Evolutionary conservation across 805 yeast genomes (phyloP), one percentile per base, ranked within the genome.

Genomic region (Metschnikowia colocasiae): DNA sequence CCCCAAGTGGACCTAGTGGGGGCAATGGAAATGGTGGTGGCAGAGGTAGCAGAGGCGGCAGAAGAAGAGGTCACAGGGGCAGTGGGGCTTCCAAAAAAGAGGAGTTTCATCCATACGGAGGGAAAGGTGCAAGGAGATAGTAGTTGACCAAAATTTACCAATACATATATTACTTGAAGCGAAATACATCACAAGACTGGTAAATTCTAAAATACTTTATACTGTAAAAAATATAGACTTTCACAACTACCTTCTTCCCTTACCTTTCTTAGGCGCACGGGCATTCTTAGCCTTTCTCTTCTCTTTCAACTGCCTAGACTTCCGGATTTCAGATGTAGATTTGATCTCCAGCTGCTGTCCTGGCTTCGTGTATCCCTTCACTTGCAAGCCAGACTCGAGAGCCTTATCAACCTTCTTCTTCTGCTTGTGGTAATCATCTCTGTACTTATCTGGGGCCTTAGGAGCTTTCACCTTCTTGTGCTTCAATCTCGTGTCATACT

Each of bases 361-460:
- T 4, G 75, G 73, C 48, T 59, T 69, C 47, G 79, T 78, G 55
- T 63, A 73, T 8, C 94, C 95, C 70, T 84, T 87, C 45, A 89
- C 87, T 7, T 65, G 62, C 26, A 79, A 63, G 40, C 97, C 97
- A 41, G 80, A 71, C 8, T 83, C 95, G 48, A 83, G 59, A 2
- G 98, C 98, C 56, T 80, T 81, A 45, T 79, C 80, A 41, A 87
- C 92, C 69, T 86, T 84, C 72, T 82, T 82, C 79, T 86, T 82
- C 64, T 92, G 97, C 54, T 75, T 75, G 50, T 81, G 77, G 68
- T 79, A 94, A 67, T 94, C 91, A 61, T 91, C 97, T 69, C 98
- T 81, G 56, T 73, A 81, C 67, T 79, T 89, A 60, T 90, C 97
- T n/a, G 99, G 97, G 34, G 83, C 68, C 61, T 82, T 87, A 34